phyloP scores from a whole-genome alignment of 495 filamentous ascomycete species.

The Neurospora intermedia region DNA sequence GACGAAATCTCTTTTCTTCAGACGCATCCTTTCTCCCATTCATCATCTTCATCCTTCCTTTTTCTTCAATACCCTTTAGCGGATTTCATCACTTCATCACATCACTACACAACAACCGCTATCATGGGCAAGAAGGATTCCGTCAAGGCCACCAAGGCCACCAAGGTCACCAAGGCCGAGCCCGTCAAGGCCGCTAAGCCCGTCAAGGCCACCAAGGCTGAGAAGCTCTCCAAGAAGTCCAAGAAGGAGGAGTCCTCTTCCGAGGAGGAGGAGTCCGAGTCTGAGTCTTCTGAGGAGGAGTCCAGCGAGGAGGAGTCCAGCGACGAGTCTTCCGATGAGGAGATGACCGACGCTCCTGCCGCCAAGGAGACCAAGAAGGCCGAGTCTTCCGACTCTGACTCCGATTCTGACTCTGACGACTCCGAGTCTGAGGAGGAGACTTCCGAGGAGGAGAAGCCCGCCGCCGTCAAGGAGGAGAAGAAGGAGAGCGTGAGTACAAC shows the following conservation, averaged over 20 bases:
- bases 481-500: slow-evolving; percentile 25
- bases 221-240: slow-evolving; percentile 10
- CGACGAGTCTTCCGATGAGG: slow-evolving; percentile 32
- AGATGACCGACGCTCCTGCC: slow-evolving; percentile 38
- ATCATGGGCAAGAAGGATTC: slow-evolving; percentile 51
- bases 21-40: slow-evolving; percentile 2
- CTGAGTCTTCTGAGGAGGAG: slow-evolving; percentile 8
- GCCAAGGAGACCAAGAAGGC: slow-evolving; percentile 25
- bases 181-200: slow-evolving; percentile 24
- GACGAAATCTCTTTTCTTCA: slow-evolving; percentile 5
- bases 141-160: slow-evolving; percentile 35
- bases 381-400: slow-evolving; percentile 22
- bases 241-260: slow-evolving; percentile 14
- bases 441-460: slow-evolving; percentile 29
- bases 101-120: slow-evolving; percentile 6
- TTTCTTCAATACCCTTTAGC: slow-evolving; percentile 8
- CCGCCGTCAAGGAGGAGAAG: slow-evolving; percentile 28
- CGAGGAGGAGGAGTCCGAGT: slow-evolving; percentile 1
- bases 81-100: slow-evolving; percentile 7
- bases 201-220: slow-evolving; percentile 35
- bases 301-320: slow-evolving; percentile 31
- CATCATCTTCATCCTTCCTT: slow-evolving; percentile 11
- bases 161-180: slow-evolving; percentile 26
- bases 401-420: slow-evolving; percentile 32
- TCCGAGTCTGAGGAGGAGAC: slow-evolving; percentile 30